Conservation (phyloP, 2,329 filamentous ascomycete species). For the Penicillium sp. region DNA sequence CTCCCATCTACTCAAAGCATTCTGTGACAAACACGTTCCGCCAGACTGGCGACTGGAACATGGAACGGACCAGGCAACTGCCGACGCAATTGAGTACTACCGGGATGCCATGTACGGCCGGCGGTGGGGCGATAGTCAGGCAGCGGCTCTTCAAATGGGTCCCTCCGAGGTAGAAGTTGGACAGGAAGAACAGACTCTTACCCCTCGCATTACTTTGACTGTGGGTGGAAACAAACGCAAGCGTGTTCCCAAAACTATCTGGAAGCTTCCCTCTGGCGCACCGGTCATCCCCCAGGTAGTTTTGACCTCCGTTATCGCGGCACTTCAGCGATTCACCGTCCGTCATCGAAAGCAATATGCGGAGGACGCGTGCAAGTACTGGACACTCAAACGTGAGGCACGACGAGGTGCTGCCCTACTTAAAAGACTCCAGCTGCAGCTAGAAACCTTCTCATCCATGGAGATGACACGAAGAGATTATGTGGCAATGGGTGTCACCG, state of each 20-base stretch:
- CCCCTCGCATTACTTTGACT: conserved; percentile 54
- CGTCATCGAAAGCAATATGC: conserved; percentile 89
- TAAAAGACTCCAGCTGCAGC: conserved; percentile 88
- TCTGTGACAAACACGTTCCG: conserved; percentile 93
- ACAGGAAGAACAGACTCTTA: conserved; percentile 36
- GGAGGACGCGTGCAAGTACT: conserved; percentile 91
- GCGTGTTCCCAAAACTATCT: conserved; percentile 64
- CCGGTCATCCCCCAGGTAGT: conserved; percentile 90
- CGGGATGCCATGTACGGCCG: conserved; percentile 82
- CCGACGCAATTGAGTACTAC: conserved; percentile 84
- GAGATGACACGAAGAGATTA: conserved; percentile 95
- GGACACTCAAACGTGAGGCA: conserved; percentile 94
- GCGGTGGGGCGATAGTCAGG: conserved; percentile 89
- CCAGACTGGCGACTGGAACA: conserved; percentile 85
- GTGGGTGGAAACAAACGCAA: conserved; percentile 60
- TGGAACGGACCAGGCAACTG: conserved; percentile 74
- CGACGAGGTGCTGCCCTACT: conserved; percentile 85
- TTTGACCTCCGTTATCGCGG: conserved; percentile 79
- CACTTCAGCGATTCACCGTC: conserved; percentile 77
- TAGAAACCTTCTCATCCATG: conserved; percentile 96
- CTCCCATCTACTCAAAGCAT: conserved; percentile 82
- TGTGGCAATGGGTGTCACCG: conserved; percentile 85
- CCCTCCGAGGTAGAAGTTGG: conserved; percentile 61
- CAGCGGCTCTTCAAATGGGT: conserved; percentile 76
- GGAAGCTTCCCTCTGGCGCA: conserved; percentile 91